Percentiles rank a stretch among this genome's conserved stretches.
Evolutionary conservation across 2,329 filamentous ascomycete species (phyloP).

Genomic region (Cladobotryum protrusum): DNA sequence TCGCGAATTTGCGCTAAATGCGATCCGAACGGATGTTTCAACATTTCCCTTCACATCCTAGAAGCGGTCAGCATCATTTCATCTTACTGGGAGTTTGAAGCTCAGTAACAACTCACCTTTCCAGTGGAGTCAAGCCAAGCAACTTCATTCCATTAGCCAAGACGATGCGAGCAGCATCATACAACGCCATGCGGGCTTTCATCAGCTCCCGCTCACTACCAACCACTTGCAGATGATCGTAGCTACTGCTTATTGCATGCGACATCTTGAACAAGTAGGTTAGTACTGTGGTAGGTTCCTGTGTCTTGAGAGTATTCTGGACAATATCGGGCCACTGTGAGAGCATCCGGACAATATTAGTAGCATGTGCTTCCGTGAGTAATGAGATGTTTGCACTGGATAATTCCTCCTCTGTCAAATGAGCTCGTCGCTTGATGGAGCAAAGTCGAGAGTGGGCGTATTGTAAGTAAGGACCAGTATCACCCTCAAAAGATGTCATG

Average conservation of each 20-base stretch:
- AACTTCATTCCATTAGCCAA: no score
- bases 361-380: slow-evolving; percentile 64
- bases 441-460: slow-evolving; percentile 71
- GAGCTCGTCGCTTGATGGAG: slow-evolving; percentile 54
- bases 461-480: slow-evolving; percentile 80
- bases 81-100: no score
- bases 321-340: slow-evolving; percentile 82
- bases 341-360: slow-evolving; percentile 68
- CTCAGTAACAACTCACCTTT: no score
- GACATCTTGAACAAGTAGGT: slow-evolving; percentile 78
- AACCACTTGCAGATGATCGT: slow-evolving; percentile 77
- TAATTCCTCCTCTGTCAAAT: slow-evolving; percentile 51
- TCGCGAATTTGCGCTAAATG: no score
- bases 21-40: no score
- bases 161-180: no score
- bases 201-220: slow-evolving; percentile 68
- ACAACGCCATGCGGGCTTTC: slow-evolving; percentile 60
- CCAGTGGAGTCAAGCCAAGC: no score
- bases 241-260: slow-evolving; percentile 71
- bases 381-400: slow-evolving; percentile 60
- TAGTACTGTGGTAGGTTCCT: slow-evolving; percentile 58
- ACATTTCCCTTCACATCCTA: no score
- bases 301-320: slow-evolving; percentile 74
- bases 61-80: no score
- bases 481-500: slow-evolving; percentile 80